Base-by-base conservation (phyloP, 805 yeast genomes). In the Zygotorulaspora chibaensis region DNA sequence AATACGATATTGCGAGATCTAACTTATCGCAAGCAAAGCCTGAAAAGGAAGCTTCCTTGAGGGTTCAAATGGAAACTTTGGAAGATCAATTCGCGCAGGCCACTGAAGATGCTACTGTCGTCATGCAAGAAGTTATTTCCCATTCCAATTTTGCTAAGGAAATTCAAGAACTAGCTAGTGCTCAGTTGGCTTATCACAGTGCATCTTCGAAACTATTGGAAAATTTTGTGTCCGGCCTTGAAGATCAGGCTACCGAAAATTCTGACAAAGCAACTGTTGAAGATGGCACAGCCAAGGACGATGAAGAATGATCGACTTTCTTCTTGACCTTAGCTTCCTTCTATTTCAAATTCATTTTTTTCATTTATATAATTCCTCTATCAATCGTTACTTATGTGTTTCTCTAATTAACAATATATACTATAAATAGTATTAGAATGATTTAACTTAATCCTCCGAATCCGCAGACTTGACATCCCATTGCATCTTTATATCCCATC, bases 21-120 rank as follows among this genome's bases (percentile, higher is more conserved):
- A 69, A 71, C 29, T 50, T 72, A 45, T 71, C 73, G 27, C 74
- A 65, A 40, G 80, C 80, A 28, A 66, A 61, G 53, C 83, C 84
- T 17, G 83, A 77, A 55, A 81, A 81, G 66, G 84, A 83, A 61
- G 87, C 90, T 13, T 81, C 81, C 40, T 76, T 84, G 49, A 75
- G 90, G 58, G 84, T 82, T 40, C 77, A 80, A 52, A 82, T 87
- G 76, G 95, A 87, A 67, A 78, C 82, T 50, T 81, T 87, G 42
- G 96, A 87, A 69, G 96, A 87, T 59, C 90, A 84, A 59, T 87
- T 87, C 65, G 95, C 93, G 38, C 87, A 85, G 55, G 84, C 90
- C 18, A 88, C 88, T 29, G 96, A 87, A 69, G 93, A 84, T 59
- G 93, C 95, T 33, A 87, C 87, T 44, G 71, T 81, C 33, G 79